phyloP scores from a whole-genome alignment of 139 green algal genomes.

The Marvania coccoides region DNA sequence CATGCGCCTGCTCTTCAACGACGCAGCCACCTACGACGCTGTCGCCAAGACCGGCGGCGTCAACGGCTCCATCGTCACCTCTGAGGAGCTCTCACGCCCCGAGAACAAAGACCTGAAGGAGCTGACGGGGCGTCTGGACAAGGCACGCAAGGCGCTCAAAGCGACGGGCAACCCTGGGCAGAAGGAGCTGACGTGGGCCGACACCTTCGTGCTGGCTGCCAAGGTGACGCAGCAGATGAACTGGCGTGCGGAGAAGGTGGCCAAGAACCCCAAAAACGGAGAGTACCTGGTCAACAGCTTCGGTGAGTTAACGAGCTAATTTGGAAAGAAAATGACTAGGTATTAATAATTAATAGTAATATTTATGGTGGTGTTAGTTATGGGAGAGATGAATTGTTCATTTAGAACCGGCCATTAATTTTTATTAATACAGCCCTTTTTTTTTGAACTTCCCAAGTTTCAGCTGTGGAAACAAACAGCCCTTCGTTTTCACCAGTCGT shows the following conservation, averaged over 20 bases:
- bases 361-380: too few species aligned
- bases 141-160: constrained; percentile 61
- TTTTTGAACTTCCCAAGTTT: too few species aligned
- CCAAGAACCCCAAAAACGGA: background rate
- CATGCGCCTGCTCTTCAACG: constrained; percentile 57
- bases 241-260: background rate
- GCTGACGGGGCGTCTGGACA: constrained; percentile 41
- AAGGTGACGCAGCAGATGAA: constrained; percentile 22
- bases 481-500: background rate
- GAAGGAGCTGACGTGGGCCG: constrained; percentile 58
- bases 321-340: too few species aligned
- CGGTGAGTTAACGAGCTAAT: too few species aligned
- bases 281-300: background rate
- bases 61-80: constrained; percentile 63
- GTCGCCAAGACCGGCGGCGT: constrained; percentile 59
- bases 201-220: constrained; percentile 39
- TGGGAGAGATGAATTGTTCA: background rate
- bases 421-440: background rate
- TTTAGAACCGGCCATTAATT: background rate
- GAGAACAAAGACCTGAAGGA: constrained; percentile 62
- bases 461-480: background rate
- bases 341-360: too few species aligned
- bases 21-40: constrained; percentile 66
- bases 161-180: constrained; percentile 20
- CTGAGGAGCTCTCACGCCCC: constrained; percentile 56